Percentiles rank a stretch among this genome's conserved stretches.
Conservation (phyloP, 768 basidiomycete species). For the Tricholoma saponaceum region DNA sequence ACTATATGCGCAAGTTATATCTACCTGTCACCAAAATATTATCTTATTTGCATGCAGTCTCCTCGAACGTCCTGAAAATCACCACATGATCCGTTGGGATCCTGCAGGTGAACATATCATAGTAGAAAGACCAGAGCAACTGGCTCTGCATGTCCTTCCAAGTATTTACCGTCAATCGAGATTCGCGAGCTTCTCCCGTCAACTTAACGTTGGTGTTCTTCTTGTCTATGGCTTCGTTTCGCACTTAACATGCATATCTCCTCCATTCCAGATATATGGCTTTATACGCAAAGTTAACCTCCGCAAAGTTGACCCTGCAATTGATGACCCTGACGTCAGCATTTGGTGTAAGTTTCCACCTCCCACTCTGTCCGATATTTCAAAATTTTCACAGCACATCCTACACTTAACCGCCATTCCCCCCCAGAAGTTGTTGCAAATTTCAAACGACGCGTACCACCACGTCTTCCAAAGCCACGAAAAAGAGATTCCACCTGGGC, state of each 20-base stretch:
- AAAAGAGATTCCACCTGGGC: constrained; percentile 74
- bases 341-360: constrained; percentile 82
- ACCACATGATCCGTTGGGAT: constrained; percentile 97
- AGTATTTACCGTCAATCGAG: constrained; percentile 94
- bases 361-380: constrained; percentile 5
- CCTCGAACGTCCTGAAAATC: constrained; percentile 87
- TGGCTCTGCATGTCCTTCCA: constrained; percentile 90
- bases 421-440: constrained; percentile 87
- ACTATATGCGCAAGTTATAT: constrained; percentile 78
- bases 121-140: constrained; percentile 90
- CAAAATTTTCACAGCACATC: constrained; percentile 60
- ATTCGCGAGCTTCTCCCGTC: constrained; percentile 96
- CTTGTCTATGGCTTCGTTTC: constrained; percentile 13
- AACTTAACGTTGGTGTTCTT: constrained; percentile 78
- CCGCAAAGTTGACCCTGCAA: constrained; percentile 91
- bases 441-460: constrained; percentile 94
- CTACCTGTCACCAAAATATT: background rate
- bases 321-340: constrained; percentile 93
- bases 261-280: constrained; percentile 78
- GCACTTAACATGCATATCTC: constrained; percentile 17
- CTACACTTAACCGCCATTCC: constrained; percentile 87
- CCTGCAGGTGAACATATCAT: constrained; percentile 92
- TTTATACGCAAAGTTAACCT: constrained; percentile 98
- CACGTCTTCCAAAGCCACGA: constrained; percentile 83
- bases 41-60: constrained; percentile 64